phyloP scores from a whole-genome alignment of 2,329 filamentous ascomycete species.

The Fusarium equiseti region DNA sequence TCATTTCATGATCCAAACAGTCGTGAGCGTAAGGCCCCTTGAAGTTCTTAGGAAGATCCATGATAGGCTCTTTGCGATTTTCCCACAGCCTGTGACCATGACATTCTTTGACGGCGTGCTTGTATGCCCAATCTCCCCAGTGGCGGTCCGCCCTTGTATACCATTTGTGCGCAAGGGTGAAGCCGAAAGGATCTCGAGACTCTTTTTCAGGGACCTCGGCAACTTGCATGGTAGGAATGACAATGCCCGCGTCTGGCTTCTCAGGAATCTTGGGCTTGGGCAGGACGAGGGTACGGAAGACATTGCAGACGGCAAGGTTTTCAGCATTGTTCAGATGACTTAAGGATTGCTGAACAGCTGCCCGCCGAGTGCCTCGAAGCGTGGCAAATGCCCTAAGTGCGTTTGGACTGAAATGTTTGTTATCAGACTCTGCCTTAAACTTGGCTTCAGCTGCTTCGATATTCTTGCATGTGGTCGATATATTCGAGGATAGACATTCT shows the following conservation, averaged over 20 bases:
- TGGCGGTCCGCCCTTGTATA: conserved; percentile 31
- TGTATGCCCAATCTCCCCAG: conserved; percentile 38
- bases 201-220: conserved; percentile 40
- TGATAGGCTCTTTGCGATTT: conserved; percentile 24
- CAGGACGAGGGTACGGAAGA: conserved; percentile 55
- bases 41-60: conserved; percentile 46
- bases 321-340: conserved; percentile 54
- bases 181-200: conserved; percentile 46
- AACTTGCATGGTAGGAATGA: conserved; percentile 40
- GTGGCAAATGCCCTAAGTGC: conserved; percentile 47
- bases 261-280: conserved; percentile 42
- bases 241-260: conserved; percentile 39
- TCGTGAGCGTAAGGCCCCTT: conserved; percentile 40
- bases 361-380: conserved; percentile 59
- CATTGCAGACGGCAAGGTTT: conserved; percentile 53
- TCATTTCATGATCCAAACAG: conserved; percentile 44
- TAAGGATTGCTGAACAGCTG: conserved; percentile 59
- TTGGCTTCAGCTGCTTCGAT: conserved; percentile 19
- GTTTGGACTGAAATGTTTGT: not conserved
- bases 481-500: conserved; percentile 47
- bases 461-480: conserved; percentile 33
- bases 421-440: conserved; percentile 7
- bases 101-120: conserved; percentile 35
- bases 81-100: conserved; percentile 15
- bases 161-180: conserved; percentile 45